Evolutionary conservation across 2,329 filamentous ascomycete genomes (phyloP).

Genomic region (Blastomyces emzantsi): DNA sequence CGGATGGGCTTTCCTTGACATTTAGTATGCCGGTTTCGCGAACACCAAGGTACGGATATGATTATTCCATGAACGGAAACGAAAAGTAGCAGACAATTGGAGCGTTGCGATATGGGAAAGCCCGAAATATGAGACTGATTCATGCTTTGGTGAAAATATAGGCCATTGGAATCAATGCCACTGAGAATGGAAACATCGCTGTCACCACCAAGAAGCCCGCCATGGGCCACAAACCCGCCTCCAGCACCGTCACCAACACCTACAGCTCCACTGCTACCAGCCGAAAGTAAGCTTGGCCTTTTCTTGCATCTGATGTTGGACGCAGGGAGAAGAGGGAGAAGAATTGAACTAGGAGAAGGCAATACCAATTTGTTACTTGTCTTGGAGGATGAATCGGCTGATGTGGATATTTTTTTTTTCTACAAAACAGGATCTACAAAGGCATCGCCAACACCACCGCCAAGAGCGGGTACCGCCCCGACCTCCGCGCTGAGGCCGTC

Average conservation of each 20-base stretch:
- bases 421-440: constrained; percentile 65
- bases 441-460: constrained; percentile 72
- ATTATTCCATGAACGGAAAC: not conserved
- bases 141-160: constrained; percentile 29
- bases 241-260: constrained; percentile 54
- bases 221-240: constrained; percentile 62
- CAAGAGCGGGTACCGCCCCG: constrained; percentile 75
- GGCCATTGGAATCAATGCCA: constrained; percentile 72
- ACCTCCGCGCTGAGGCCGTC: constrained; percentile 69
- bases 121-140: not conserved
- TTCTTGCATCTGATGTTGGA: not conserved
- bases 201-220: constrained; percentile 77
- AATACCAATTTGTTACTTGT: not conserved
- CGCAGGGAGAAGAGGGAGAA: not conserved
- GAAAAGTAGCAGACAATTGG: not conserved
- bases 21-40: constrained; percentile 79
- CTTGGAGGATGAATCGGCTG: constrained; percentile 5
- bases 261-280: constrained; percentile 64
- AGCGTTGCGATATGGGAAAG: not conserved
- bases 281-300: constrained; percentile 62
- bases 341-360: not conserved
- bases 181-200: constrained; percentile 69
- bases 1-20: not conserved
- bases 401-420: not conserved
- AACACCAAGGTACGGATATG: constrained; percentile 69